Conservation (phyloP, 371 early-diverging fungal species). For the Rhizopus arrhizus region DNA sequence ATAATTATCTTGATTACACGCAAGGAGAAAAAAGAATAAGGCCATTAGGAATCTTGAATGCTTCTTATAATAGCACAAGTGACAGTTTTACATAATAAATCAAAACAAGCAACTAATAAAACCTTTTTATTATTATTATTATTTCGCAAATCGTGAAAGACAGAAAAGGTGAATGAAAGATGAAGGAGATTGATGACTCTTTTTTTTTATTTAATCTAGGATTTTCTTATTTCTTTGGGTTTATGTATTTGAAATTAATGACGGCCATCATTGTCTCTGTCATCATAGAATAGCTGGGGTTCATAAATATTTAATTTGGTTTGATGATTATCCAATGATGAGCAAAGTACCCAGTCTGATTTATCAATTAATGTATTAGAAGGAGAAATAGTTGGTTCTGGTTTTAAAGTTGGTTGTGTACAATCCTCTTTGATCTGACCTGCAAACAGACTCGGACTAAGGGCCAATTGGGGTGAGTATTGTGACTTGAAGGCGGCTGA, state of each 20-base stretch:
- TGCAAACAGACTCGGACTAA: slow-evolving; percentile 31
- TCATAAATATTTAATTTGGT: slow-evolving; percentile 23
- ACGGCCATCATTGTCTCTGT: neutral
- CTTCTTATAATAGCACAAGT: no score
- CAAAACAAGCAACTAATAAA: no score
- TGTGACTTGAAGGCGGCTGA: slow-evolving; percentile 14
- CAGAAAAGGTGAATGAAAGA: no score
- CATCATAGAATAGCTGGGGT: slow-evolving; percentile 12
- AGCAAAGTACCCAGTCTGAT: slow-evolving; percentile 3
- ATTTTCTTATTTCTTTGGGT: neutral
- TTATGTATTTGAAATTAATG: neutral
- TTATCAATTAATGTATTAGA: slow-evolving; percentile 25
- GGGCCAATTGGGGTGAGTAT: slow-evolving; percentile 33
- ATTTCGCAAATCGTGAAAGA: slow-evolving; percentile 9
- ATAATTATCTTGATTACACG: no score
- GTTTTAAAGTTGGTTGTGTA: neutral
- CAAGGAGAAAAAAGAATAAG: no score
- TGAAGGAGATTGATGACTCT: neutral
- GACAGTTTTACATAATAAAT: no score
- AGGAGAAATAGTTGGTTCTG: slow-evolving; percentile 11
- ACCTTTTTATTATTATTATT: slow-evolving; percentile 13
- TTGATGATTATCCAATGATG: neutral
- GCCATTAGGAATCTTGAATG: no score
- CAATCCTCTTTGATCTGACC: slow-evolving; percentile 21
- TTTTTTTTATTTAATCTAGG: neutral